Base-by-base conservation (phyloP, 257 asterid genomes). In the Avicennia marina region DNA sequence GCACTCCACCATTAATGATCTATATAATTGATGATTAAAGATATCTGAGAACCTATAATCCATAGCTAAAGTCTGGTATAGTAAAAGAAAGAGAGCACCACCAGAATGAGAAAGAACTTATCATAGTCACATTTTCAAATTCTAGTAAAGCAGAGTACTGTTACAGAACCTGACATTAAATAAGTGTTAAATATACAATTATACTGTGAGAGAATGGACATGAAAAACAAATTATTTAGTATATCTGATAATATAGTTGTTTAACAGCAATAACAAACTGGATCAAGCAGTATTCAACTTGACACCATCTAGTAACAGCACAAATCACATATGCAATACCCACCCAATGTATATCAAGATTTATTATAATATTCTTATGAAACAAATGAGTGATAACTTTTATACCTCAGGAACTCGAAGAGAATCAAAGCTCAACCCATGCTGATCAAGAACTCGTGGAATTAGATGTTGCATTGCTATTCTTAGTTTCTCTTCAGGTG, bases 361-460 rank as follows among this genome's bases (percentile, higher is more conserved):
- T n/a, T n/a, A 53, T 38, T 31, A 57, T 22, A 40, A 44, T 54
- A 31, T 8, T 62, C 44, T 20, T 40, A 44, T 27, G 53, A 48
- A 68, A 56, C 46, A 69, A 53, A 36, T 63, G 56, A 29, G 53
- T 43, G 61, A 45, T 25, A 47, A 64, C 27, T 67, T 57, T 53
- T 22, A 55, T 84, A 93, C 99, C 99, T 93, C 97, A 13, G 99
- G 97, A 70, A 89, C 75, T 72, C 89, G 97, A 73, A 93, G 95
- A 63, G 74, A 84, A 71, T 93, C 96, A 52, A 80, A 72, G 77
- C 68, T 82, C 67, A 93, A 74, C 63, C 99, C 96, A 67, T 93
- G 99, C 75, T 93, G 97, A 75, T 93, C 96, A 54, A 93, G 94
- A 65, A 93, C 99, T 61, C 97, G 80, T 49, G 99, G 99, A 72